These are phyloP conservation scores for Globisporangium paddicum DNA, from an alignment of 352 stramenopile genomes.

Conservation along the genomic window DNA sequence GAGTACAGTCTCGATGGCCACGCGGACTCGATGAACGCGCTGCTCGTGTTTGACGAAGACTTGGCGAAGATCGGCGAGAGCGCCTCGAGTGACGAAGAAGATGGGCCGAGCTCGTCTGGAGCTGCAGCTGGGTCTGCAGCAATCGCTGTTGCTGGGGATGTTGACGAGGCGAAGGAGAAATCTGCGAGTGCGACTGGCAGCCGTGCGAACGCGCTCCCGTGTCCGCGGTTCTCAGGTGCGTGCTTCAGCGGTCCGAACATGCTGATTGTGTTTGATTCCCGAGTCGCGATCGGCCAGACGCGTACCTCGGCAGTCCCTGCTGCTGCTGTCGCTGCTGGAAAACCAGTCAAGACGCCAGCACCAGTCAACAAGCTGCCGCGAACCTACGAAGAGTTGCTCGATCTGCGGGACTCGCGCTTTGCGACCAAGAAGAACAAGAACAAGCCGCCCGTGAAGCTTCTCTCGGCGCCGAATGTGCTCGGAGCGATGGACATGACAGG, in stretches of 20 bases:
- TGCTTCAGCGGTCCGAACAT: slow-evolving; percentile 84
- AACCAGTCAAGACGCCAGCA: slow-evolving; percentile 32
- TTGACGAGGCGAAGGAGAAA: background rate
- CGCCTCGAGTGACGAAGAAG: slow-evolving; percentile 15
- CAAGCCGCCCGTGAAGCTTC: slow-evolving; percentile 45
- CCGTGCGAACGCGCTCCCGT: slow-evolving; percentile 43
- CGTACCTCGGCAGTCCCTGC: slow-evolving; percentile 35
- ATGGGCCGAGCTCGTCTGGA: background rate
- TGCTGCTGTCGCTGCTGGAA: slow-evolving; percentile 45
- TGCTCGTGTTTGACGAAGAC: slow-evolving; percentile 70
- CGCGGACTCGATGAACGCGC: slow-evolving; percentile 35
- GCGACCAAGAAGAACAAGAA: slow-evolving; percentile 82
- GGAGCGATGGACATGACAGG: slow-evolving; percentile 47
- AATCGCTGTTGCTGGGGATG: background rate
- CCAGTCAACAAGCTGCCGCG: slow-evolving; percentile 49
- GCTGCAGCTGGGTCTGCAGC: background rate
- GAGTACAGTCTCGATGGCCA: slow-evolving; percentile 62
- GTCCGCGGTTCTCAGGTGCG: slow-evolving; percentile 71
- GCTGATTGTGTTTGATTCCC: slow-evolving; percentile 82
- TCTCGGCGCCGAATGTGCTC: slow-evolving; percentile 39
- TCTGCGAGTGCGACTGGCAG: background rate
- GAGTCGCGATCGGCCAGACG: slow-evolving; percentile 69
- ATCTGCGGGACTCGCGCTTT: slow-evolving; percentile 69
- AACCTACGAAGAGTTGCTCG: slow-evolving; percentile 75
- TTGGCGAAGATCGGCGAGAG: slow-evolving; percentile 42